Percentiles rank a stretch among this genome's conserved stretches.
These are phyloP conservation scores for Eucalyptus pauciflora DNA, from an alignment of 345 rosid species.

Conservation along the genomic window DNA sequence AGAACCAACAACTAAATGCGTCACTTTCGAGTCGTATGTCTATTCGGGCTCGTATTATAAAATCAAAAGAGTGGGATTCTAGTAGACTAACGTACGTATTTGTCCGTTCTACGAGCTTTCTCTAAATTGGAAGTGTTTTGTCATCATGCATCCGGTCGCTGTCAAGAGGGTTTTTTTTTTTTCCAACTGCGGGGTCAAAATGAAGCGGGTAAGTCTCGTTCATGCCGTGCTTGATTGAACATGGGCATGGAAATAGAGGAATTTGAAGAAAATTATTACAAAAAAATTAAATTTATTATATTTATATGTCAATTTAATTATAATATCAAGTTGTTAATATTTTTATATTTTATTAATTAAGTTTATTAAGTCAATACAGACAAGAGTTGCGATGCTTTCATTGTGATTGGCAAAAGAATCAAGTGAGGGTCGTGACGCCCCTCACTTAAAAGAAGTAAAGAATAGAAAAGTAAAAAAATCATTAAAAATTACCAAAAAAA, in stretches of 20 bases:
- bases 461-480: no score
- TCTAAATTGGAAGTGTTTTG: not conserved
- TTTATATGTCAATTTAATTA: accelerated
- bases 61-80: not conserved
- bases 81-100: not conserved
- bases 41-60: not conserved
- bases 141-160: not conserved
- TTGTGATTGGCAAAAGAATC: no score
- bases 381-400: accelerated
- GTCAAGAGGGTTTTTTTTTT: not conserved
- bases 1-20: not conserved
- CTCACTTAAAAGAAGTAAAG: no score
- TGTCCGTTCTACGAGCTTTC: not conserved
- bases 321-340: accelerated
- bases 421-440: accelerated
- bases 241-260: not conserved
- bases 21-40: not conserved
- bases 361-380: accelerated
- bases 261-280: no score
- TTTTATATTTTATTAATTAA: accelerated
- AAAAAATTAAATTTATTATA: not conserved
- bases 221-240: not conserved
- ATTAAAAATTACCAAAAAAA: no score
- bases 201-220: not conserved
- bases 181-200: accelerated